Conservation (phyloP, 768 basidiomycete species). For the Trametes gibbosa region DNA sequence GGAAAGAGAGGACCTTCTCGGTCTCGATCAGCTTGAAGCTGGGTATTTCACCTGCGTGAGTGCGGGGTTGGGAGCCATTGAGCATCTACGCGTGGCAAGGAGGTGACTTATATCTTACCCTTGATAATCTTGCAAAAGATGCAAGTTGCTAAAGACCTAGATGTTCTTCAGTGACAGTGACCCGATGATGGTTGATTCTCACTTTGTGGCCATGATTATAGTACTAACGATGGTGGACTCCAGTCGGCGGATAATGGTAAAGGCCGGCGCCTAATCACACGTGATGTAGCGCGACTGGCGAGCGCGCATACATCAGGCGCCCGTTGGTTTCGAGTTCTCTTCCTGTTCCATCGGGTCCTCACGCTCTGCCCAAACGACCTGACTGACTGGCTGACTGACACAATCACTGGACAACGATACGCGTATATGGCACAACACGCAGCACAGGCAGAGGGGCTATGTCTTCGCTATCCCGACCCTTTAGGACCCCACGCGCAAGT, state of each 20-base stretch:
- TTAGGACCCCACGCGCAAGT: slow-evolving; percentile 56
- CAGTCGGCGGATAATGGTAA: too few species aligned
- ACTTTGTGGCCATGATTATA: slow-evolving; percentile 6
- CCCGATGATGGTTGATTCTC: neutral
- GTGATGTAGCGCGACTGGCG: neutral
- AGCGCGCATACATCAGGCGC: neutral
- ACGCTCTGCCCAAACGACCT: too few species aligned
- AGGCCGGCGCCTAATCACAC: neutral
- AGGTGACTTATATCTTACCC: slow-evolving; percentile 41
- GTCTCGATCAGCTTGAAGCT: slow-evolving; percentile 84
- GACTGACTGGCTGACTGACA: too few species aligned
- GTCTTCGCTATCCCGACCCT: slow-evolving; percentile 69
- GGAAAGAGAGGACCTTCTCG: slow-evolving; percentile 75
- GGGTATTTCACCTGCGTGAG: slow-evolving; percentile 78
- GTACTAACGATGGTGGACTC: neutral
- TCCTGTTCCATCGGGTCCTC: neutral
- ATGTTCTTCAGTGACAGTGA: neutral
- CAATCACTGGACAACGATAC: too few species aligned
- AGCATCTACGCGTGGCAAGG: neutral
- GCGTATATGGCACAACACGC: slow-evolving; percentile 31
- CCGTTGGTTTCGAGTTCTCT: neutral
- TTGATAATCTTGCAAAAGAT: slow-evolving; percentile 97
- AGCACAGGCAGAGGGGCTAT: slow-evolving; percentile 57
- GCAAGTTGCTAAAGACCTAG: slow-evolving; percentile 52
- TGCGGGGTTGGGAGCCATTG: neutral